Conservation (phyloP, 305 asterid genomes). For the Rubia peregrina region DNA sequence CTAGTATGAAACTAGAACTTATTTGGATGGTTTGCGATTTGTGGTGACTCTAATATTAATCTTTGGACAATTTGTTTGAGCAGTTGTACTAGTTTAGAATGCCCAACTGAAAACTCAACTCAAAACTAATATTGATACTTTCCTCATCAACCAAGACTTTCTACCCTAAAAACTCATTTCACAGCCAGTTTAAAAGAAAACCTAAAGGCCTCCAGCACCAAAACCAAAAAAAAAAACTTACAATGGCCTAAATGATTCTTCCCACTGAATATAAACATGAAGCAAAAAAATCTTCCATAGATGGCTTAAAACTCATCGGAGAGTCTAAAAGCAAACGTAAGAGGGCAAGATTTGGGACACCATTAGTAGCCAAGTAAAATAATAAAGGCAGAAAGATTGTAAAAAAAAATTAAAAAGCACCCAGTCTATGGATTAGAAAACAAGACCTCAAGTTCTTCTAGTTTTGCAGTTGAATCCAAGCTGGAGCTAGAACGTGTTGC, state of each 20-base stretch:
- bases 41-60: too few species aligned
- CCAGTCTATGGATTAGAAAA: slow-evolving; percentile 9
- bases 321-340: neutral
- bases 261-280: neutral
- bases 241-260: neutral
- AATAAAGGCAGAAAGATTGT: neutral
- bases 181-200: neutral
- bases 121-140: too few species aligned
- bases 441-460: slow-evolving; percentile 27
- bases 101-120: too few species aligned
- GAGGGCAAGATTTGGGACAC: neutral
- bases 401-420: neutral
- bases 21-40: too few species aligned
- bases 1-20: too few species aligned
- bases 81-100: too few species aligned
- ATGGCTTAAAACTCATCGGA: neutral
- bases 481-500: slow-evolving; percentile 20
- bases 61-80: too few species aligned
- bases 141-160: too few species aligned
- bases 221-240: too few species aligned
- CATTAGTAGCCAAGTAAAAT: neutral
- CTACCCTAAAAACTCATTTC: too few species aligned
- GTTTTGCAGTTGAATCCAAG: slow-evolving; percentile 17
- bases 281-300: neutral
- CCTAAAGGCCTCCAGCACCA: too few species aligned